Percentiles rank a stretch among this genome's conserved stretches.
phyloP scores from a whole-genome alignment of 140 eudicot species.

The Flaveria floridana region DNA sequence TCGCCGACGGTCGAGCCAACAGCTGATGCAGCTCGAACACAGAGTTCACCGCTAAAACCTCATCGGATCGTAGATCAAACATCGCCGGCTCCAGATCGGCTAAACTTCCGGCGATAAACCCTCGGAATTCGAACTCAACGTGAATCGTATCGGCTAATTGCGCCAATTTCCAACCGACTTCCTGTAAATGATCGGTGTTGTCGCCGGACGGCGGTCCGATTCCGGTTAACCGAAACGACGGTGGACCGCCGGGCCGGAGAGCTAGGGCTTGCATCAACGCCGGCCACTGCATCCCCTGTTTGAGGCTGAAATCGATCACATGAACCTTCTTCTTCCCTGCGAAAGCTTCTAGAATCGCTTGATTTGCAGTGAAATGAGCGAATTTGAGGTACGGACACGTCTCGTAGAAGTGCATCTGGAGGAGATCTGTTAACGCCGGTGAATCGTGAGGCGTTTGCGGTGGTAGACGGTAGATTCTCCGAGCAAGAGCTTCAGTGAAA shows the following conservation, averaged over 20 bases:
- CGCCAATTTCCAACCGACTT: constrained; percentile 78
- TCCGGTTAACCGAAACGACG: constrained; percentile 68
- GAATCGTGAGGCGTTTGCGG: constrained; percentile 48
- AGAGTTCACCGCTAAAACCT: constrained; percentile 73
- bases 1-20: constrained; percentile 50
- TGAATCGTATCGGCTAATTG: constrained; percentile 69
- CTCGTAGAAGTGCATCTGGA: constrained; percentile 87
- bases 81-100: constrained; percentile 65
- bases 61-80: constrained; percentile 55
- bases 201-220: constrained; percentile 70
- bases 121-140: constrained; percentile 66
- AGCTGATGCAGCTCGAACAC: constrained; percentile 68
- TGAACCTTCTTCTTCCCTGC: constrained; percentile 57
- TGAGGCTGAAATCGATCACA: constrained; percentile 85
- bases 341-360: constrained; percentile 82
- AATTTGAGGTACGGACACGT: constrained; percentile 80
- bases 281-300: constrained; percentile 98
- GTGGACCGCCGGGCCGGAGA: constrained; percentile 80
- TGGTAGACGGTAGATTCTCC: constrained; percentile 55
- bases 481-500: constrained; percentile 76
- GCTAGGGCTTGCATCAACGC: constrained; percentile 88
- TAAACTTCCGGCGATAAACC: constrained; percentile 55
- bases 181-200: constrained; percentile 55
- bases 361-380: constrained; percentile 93
- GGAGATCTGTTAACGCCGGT: constrained; percentile 46